Evolutionary conservation across 2,329 filamentous ascomycete species (phyloP).

Genomic region (Myriosclerotinia curreyana): DNA sequence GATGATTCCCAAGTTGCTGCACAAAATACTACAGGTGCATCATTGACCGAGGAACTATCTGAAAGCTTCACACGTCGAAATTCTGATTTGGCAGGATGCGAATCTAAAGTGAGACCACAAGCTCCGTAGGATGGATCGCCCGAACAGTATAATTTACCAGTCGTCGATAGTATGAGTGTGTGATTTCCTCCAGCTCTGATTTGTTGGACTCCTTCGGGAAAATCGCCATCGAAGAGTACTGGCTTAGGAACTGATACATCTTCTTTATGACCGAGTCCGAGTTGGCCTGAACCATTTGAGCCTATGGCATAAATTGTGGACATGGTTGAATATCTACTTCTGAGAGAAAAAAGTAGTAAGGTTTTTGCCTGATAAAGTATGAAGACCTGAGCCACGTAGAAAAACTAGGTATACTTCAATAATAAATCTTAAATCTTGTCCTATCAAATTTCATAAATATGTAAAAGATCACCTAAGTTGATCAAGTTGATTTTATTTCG

Average conservation of each 20-base stretch:
- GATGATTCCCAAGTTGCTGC: constrained; percentile 80
- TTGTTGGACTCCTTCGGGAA: constrained; percentile 40
- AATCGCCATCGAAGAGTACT: constrained; percentile 52
- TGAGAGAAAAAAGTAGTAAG: not conserved
- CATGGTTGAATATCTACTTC: constrained; percentile 41
- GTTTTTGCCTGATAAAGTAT: not conserved
- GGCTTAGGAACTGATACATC: constrained; percentile 66
- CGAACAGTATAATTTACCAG: constrained; percentile 60
- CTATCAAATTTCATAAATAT: too few species aligned
- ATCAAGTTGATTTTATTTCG: constrained; percentile 41
- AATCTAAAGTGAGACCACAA: constrained; percentile 44
- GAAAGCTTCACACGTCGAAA: constrained; percentile 30
- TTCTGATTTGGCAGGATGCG: constrained; percentile 18
- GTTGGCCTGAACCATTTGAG: constrained; percentile 73
- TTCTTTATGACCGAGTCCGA: constrained; percentile 68
- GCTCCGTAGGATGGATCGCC: constrained; percentile 58
- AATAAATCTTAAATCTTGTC: too few species aligned
- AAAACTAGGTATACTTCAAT: too few species aligned
- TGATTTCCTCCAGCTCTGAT: constrained; percentile 75
- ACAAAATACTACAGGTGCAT: constrained; percentile 43
- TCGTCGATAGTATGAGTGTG: constrained; percentile 67
- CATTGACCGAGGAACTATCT: constrained; percentile 34
- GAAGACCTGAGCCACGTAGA: not conserved
- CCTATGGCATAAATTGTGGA: constrained; percentile 64
- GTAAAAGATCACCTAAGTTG: constrained; percentile 46